Conservation (phyloP, 225 moss, liverwort and hornwort genomes). For the Antitrichia curtipendula region DNA sequence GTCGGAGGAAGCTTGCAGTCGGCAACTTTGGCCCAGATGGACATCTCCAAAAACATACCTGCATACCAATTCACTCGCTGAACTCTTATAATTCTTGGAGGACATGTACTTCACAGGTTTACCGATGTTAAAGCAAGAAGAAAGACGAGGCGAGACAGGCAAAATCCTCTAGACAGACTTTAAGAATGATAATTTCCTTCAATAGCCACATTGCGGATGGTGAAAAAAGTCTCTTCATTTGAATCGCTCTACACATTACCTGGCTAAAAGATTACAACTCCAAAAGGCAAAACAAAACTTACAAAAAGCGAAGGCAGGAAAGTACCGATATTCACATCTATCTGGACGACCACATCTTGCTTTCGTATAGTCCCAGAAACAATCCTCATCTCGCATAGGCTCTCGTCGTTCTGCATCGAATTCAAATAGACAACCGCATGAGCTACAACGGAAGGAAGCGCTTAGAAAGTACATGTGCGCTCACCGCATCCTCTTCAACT, state of each 20-base stretch:
- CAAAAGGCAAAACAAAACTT: neutral
- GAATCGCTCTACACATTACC: neutral
- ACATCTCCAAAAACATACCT: conserved; percentile 98
- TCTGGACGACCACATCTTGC: conserved; percentile 88
- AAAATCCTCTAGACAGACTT: neutral
- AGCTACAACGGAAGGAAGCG: neutral
- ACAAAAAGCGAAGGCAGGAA: neutral
- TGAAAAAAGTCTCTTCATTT: neutral
- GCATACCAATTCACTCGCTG: conserved; percentile 6
- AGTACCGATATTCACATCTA: conserved; percentile 88
- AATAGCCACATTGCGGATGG: neutral
- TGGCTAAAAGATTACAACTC: neutral
- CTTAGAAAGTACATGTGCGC: neutral
- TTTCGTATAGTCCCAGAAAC: conserved; percentile 95
- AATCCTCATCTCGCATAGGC: conserved; percentile 92
- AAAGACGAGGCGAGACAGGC: neutral
- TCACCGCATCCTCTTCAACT: neutral
- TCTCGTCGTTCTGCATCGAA: conserved; percentile 60
- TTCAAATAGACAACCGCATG: neutral
- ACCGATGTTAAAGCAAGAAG: neutral
- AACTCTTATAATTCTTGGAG: neutral
- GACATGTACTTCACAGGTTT: neutral
- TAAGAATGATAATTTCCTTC: neutral
- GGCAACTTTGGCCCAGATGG: conserved; percentile 92
- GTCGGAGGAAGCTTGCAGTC: conserved; percentile 58